Evolutionary conservation across 176 grass and related monocot species (phyloP).

Genomic region (Pontederia crassipes): DNA sequence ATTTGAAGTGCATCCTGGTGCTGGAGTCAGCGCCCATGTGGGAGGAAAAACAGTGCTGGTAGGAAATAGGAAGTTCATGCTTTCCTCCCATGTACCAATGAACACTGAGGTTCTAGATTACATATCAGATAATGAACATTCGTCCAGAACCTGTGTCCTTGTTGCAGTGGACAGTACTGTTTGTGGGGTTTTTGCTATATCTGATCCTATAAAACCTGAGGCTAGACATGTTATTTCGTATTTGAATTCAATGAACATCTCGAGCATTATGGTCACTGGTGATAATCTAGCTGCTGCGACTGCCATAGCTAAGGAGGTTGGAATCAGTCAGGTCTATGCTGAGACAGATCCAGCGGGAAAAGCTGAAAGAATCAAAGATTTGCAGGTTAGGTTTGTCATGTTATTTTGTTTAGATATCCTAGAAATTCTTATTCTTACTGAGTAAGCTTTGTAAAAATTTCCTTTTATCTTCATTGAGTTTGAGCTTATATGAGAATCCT

Average conservation of each 20-base stretch:
- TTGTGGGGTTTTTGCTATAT: slow-evolving; percentile 71
- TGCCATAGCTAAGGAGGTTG: slow-evolving; percentile 84
- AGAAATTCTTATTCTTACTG: not conserved
- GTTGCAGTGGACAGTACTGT: slow-evolving; percentile 61
- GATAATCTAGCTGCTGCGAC: slow-evolving; percentile 92
- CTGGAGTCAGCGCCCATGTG: slow-evolving; percentile 67
- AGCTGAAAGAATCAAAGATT: slow-evolving; percentile 79
- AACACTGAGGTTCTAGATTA: slow-evolving; percentile 48
- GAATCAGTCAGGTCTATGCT: slow-evolving; percentile 63
- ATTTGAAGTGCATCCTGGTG: slow-evolving; percentile 83
- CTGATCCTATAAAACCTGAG: slow-evolving; percentile 91
- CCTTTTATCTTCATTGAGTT: not conserved
- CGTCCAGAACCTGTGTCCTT: slow-evolving; percentile 82
- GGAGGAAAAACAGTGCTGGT: slow-evolving; percentile 65
- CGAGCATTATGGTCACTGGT: slow-evolving; percentile 91
- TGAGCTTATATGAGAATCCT: not conserved
- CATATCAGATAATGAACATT: slow-evolving; percentile 54
- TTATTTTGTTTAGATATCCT: not conserved
- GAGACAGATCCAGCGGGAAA: slow-evolving; percentile 88
- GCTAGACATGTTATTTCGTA: slow-evolving; percentile 59
- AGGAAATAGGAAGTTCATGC: slow-evolving; percentile 89
- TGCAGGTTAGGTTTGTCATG: slow-evolving; percentile 46
- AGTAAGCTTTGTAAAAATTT: not conserved
- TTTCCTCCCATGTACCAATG: slow-evolving; percentile 48
- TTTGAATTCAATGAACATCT: slow-evolving; percentile 75